Conservation (phyloP, 805 yeast genomes). For the Vanderwaltozyma verrucispora region DNA sequence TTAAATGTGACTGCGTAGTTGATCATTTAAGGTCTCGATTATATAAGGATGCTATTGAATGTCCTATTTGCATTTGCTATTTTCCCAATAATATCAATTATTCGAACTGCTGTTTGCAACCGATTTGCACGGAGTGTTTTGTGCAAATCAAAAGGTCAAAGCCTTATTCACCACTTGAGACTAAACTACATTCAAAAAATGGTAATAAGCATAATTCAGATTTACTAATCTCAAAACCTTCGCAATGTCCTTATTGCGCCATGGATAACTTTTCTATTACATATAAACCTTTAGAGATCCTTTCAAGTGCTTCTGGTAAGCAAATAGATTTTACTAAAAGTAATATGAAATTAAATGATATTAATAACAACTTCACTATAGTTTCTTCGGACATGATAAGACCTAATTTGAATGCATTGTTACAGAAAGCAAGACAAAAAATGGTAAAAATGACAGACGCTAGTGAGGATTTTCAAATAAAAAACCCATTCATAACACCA, state of each 20-base stretch:
- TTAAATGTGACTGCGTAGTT: constrained; percentile 15
- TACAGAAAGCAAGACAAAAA: too few relatives aligned
- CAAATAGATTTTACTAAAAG: constrained; percentile 1
- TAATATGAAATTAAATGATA: too few relatives aligned
- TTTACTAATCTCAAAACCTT: constrained; percentile 71
- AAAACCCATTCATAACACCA: too few relatives aligned
- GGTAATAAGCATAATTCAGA: constrained; percentile 39
- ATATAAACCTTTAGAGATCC: constrained; percentile 50
- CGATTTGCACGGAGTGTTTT: constrained; percentile 93
- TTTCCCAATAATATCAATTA: constrained; percentile 33
- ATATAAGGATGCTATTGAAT: constrained; percentile 64
- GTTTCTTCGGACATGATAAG: too few relatives aligned
- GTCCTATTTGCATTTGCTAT: constrained; percentile 88
- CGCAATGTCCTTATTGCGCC: constrained; percentile 91
- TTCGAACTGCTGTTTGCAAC: constrained; percentile 85
- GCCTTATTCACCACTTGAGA: constrained; percentile 87
- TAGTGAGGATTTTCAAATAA: too few relatives aligned
- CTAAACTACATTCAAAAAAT: constrained; percentile 5
- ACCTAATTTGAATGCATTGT: too few relatives aligned
- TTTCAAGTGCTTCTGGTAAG: constrained; percentile 41
- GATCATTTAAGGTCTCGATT: constrained; percentile 41
- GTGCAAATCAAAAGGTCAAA: constrained; percentile 77
- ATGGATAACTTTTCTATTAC: constrained; percentile 76
- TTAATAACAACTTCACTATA: too few relatives aligned
- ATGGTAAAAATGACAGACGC: too few relatives aligned